phyloP scores from a whole-genome alignment of 83 land plant species.

The Picea engelmannii region DNA sequence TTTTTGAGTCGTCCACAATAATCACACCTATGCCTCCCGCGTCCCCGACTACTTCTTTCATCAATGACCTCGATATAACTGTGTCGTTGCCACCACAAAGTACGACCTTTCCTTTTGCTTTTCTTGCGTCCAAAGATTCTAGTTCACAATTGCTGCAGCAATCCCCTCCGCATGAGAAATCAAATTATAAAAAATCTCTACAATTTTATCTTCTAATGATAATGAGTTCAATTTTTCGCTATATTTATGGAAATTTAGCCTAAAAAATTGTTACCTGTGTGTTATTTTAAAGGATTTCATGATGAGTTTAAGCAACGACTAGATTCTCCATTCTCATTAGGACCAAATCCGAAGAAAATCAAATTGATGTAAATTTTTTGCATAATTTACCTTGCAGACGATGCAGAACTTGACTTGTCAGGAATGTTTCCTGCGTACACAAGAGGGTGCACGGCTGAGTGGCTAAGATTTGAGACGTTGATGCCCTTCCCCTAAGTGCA shows the following conservation, averaged over 20 bases:
- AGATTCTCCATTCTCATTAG: too few species aligned
- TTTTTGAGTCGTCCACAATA: slow-evolving; percentile 27
- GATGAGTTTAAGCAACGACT: too few species aligned
- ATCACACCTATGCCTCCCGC: slow-evolving; percentile 64
- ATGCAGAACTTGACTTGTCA: slow-evolving; percentile 26
- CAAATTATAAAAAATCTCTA: too few species aligned
- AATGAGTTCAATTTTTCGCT: too few species aligned
- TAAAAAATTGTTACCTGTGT: too few species aligned
- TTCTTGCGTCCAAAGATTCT: slow-evolving; percentile 35
- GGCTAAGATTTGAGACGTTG: slow-evolving; percentile 54
- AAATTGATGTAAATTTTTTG: too few species aligned
- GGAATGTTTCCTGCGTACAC: slow-evolving; percentile 36
- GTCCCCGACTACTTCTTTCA: slow-evolving; percentile 49
- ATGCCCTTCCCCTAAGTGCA: slow-evolving; percentile 47
- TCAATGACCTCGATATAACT: slow-evolving; percentile 27
- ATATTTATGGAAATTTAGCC: too few species aligned
- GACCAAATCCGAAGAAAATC: too few species aligned
- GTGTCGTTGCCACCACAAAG: slow-evolving; percentile 36
- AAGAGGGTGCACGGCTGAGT: slow-evolving; percentile 34
- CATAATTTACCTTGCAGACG: slow-evolving; percentile 43
- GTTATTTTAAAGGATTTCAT: too few species aligned
- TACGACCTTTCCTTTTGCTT: slow-evolving; percentile 48
- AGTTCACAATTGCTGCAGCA: slow-evolving; percentile 50
- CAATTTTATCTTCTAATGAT: too few species aligned
- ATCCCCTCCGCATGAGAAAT: too few species aligned